Evolutionary conservation across 2,329 filamentous ascomycete genomes (phyloP).

Genomic region (Colletotrichum sp.): DNA sequence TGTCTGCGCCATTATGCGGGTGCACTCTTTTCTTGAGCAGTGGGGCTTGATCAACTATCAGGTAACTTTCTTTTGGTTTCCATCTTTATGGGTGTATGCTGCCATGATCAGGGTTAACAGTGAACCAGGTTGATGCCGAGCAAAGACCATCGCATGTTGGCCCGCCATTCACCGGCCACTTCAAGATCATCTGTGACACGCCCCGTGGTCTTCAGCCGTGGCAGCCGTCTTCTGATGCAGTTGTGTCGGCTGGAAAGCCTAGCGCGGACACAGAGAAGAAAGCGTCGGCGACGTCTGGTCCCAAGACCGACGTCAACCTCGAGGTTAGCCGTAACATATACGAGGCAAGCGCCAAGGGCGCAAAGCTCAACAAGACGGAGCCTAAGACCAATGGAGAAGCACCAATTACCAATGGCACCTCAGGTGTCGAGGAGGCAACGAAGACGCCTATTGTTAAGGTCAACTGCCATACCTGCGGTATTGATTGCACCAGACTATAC

Average conservation of each 20-base stretch:
- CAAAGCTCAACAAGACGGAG: constrained; percentile 72
- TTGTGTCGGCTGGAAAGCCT: constrained; percentile 65
- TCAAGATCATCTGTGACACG: constrained; percentile 94
- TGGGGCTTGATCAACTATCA: constrained; percentile 99
- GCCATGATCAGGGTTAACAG: constrained; percentile 28
- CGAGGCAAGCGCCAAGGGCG: constrained; percentile 83
- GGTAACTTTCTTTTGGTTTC: constrained; percentile 51
- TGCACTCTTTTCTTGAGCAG: constrained; percentile 96
- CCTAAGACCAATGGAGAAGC: constrained; percentile 79
- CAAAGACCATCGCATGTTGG: constrained; percentile 94
- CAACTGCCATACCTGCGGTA: constrained; percentile 89
- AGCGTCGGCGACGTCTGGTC: constrained; percentile 66
- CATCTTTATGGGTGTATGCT: neutral
- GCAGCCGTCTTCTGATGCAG: constrained; percentile 84
- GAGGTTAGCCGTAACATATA: constrained; percentile 95
- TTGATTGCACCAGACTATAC: constrained; percentile 78
- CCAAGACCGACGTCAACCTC: constrained; percentile 86
- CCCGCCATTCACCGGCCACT: constrained; percentile 96
- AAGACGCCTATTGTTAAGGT: constrained; percentile 72
- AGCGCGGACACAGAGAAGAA: constrained; percentile 74
- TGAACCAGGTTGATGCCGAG: constrained; percentile 87
- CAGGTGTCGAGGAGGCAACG: constrained; percentile 61
- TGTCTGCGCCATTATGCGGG: constrained; percentile 98
- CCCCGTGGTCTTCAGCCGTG: constrained; percentile 93
- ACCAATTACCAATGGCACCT: constrained; percentile 67